Base-by-base conservation (phyloP, 2,329 filamentous ascomycete genomes). In the Lizonia empirigonia region DNA sequence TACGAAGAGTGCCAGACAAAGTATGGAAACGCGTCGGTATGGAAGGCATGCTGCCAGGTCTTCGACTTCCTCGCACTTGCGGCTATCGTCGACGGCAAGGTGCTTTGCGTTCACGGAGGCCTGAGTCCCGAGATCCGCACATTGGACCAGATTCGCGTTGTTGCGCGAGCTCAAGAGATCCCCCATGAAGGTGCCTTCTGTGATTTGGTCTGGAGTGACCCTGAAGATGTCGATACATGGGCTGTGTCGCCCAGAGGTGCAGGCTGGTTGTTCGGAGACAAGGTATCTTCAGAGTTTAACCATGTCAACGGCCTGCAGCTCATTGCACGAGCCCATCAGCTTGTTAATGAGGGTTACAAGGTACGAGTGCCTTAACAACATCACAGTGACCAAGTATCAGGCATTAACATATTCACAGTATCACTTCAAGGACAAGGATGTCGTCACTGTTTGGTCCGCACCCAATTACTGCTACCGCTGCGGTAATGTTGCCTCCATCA, bases 1-100 rank as follows among this genome's bases (percentile, higher is more conserved):
- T 99, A 99, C 80, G 94, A 97, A 75, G 94, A 99, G 76, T 99
- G 94, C 74, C 85, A 97, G 67, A 90, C 92, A 74, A 99, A 99
- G 80, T 99, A 99, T 74, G 94, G 94, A 75, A 97, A 97, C 71
- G 93, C 94, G 57, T 97, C 96, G 66, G 94, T 99, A 59, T 99
- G 94, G 94, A 97, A 97, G 81, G 97, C 91, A 74, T 99, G 96
- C 75, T 97, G 92, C 71, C 93, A 99, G 76, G 87, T 99, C 46
- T 99, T 99, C 78, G 94, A 99, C 79, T 99, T 94, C 79, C 89
- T 99, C 30, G 93, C 94, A 62, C 85, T 99, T 63, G 97, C 93
- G 60, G 94, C 94, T 64, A 86, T 99, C 68, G 96, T 99, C 76
- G 93, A 99, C 78, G 96, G 96, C 79, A 93, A 97, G 80, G 97